Conservation (phyloP, 441 rosid species). For the Oxalis stricta region DNA sequence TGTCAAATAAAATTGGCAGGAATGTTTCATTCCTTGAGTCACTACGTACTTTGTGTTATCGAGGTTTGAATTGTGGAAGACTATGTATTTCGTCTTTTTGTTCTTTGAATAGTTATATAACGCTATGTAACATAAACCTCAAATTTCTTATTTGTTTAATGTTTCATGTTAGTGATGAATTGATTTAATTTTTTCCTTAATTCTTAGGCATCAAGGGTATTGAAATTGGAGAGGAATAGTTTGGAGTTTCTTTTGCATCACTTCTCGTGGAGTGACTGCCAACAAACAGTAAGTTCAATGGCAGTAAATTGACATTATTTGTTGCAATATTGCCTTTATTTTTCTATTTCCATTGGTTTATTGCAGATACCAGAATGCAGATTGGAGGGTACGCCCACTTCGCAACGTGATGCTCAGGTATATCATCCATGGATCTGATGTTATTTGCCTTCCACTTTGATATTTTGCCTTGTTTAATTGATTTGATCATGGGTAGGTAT, state of each 20-base stretch:
- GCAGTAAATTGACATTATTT: constrained; percentile 3
- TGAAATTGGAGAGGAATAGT: constrained; percentile 84
- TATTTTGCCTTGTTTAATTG: too few species aligned
- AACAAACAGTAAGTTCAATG: constrained; percentile 69
- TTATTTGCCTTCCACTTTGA: background rate
- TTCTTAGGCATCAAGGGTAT: constrained; percentile 74
- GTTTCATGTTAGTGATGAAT: constrained; percentile 1
- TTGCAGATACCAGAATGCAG: constrained; percentile 87
- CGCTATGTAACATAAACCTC: background rate
- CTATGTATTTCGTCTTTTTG: too few species aligned
- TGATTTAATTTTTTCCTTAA: background rate
- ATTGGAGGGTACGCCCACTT: constrained; percentile 90
- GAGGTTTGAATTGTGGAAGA: too few species aligned
- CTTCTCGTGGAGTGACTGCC: constrained; percentile 72
- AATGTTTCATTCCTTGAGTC: too few species aligned
- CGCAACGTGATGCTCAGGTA: constrained; percentile 73
- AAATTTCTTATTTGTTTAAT: background rate
- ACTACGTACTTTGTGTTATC: too few species aligned
- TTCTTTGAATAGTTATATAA: too few species aligned
- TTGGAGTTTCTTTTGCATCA: constrained; percentile 71
- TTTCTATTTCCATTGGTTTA: constrained; percentile 5
- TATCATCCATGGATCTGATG: background rate
- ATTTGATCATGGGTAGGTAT: constrained; percentile 40
- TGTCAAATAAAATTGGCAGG: too few species aligned
- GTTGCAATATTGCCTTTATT: background rate